A percentile compares a stretch with the other conserved stretches of the same genome.
Conservation (phyloP, 495 filamentous ascomycete species). For the Rhizodiscina lignyota region DNA sequence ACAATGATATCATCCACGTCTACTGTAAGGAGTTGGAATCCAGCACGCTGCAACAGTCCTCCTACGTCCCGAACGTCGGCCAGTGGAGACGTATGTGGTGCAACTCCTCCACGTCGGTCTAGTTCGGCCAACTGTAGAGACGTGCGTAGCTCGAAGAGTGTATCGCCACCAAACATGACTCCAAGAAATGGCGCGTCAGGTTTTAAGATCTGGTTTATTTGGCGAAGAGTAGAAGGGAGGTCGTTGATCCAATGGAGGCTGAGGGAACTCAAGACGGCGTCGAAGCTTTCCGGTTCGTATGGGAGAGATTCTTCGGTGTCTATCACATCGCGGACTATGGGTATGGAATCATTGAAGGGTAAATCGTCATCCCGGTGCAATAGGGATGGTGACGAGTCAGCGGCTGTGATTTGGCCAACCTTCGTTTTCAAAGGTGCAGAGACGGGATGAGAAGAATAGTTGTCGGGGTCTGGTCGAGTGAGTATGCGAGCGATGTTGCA, state of each 20-base stretch:
- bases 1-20: slow-evolving; percentile 96
- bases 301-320: slow-evolving; percentile 54
- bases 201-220: slow-evolving; percentile 70
- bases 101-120: slow-evolving; percentile 75
- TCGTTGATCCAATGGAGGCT: slow-evolving; percentile 98
- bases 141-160: slow-evolving; percentile 84
- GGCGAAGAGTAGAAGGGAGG: slow-evolving; percentile 62
- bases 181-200: slow-evolving; percentile 86
- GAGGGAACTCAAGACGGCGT: slow-evolving; percentile 73
- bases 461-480: slow-evolving; percentile 47
- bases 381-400: slow-evolving; percentile 61
- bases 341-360: slow-evolving; percentile 56
- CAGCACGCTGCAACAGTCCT: slow-evolving; percentile 66
- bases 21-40: slow-evolving; percentile 90
- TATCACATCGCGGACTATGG: slow-evolving; percentile 55
- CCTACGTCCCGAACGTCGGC: slow-evolving; percentile 89
- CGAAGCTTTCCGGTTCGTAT: slow-evolving; percentile 62
- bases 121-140: slow-evolving; percentile 85
- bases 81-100: slow-evolving; percentile 71
- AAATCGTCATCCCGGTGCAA: slow-evolving; percentile 68
- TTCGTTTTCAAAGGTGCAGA: slow-evolving; percentile 47
- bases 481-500: slow-evolving; percentile 83
- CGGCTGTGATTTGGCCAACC: slow-evolving; percentile 55
- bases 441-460: slow-evolving; percentile 28
- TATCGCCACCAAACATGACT: slow-evolving; percentile 92